Conservation (phyloP, 2,329 filamentous ascomycete species). For the Teratosphaeria destructans region DNA sequence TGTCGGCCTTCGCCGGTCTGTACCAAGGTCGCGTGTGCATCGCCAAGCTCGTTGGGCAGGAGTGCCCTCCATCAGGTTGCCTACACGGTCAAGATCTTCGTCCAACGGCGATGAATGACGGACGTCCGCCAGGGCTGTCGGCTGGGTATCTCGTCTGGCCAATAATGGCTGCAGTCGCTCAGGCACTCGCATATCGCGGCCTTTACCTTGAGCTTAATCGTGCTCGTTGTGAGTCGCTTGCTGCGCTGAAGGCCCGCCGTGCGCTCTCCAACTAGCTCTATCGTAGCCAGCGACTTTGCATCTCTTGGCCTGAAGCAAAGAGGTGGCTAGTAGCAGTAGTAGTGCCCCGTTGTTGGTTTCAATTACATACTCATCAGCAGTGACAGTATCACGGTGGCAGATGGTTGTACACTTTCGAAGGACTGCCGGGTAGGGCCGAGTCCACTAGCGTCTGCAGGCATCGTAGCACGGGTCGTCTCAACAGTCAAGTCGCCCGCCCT, state of each 20-base stretch:
- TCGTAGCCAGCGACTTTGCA: no score
- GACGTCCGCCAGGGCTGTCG: not conserved
- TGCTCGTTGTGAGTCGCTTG: not conserved
- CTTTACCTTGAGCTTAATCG: not conserved
- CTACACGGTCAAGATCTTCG: not conserved
- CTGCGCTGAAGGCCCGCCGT: not conserved
- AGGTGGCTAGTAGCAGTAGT: no score
- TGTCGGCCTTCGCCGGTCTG: not conserved
- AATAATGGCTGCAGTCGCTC: not conserved
- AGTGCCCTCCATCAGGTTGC: not conserved
- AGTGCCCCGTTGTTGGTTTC: no score
- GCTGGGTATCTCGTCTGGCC: not conserved
- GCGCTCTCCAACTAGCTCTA: not conserved
- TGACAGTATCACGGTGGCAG: not conserved
- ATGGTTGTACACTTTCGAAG: not conserved
- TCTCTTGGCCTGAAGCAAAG: no score
- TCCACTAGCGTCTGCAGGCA: not conserved
- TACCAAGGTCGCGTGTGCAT: not conserved
- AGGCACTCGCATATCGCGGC: not conserved
- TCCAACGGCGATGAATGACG: not conserved
- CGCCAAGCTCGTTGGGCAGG: not conserved
- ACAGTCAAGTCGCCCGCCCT: not conserved
- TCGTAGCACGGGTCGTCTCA: not conserved
- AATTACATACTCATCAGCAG: no score
- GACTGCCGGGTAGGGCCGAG: not conserved